Conservation (phyloP, 345 rosid genomes). For the Eucalyptus erythrocorys region DNA sequence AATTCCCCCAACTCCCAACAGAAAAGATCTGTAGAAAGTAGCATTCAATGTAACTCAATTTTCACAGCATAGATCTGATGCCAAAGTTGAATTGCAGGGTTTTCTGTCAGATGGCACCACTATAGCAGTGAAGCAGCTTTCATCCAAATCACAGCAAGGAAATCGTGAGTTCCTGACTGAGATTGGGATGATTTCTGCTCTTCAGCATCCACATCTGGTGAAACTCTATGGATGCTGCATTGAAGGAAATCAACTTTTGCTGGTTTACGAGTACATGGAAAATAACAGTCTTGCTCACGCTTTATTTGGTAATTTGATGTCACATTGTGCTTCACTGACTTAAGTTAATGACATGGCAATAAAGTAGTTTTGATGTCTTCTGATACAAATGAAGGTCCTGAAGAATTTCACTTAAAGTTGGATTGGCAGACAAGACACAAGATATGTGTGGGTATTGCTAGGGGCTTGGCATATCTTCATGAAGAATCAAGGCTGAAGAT, state of each 20-base stretch:
- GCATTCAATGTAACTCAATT: background rate
- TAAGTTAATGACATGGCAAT: background rate
- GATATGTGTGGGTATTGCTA: conserved; percentile 20
- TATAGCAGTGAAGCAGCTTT: conserved; percentile 46
- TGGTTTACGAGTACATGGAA: conserved; percentile 13
- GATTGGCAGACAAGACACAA: conserved; percentile 7
- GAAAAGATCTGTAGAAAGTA: background rate
- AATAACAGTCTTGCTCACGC: conserved; percentile 6
- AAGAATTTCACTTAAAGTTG: background rate
- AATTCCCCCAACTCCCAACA: background rate
- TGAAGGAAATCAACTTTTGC: conserved; percentile 6
- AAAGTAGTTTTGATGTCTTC: background rate
- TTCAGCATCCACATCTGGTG: conserved; percentile 14
- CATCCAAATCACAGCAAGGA: conserved; percentile 58
- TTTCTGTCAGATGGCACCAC: background rate
- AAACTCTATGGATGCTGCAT: conserved; percentile 9
- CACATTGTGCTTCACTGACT: background rate
- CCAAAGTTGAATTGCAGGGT: background rate
- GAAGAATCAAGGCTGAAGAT: conserved; percentile 24
- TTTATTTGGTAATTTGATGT: background rate
- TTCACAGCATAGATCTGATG: background rate
- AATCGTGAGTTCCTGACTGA: conserved; percentile 11
- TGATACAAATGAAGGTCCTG: background rate
- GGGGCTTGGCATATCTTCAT: conserved; percentile 20
- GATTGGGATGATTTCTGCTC: conserved; percentile 6